phyloP scores from a whole-genome alignment of 2,329 filamentous ascomycete species.

The Massarina eburnea region DNA sequence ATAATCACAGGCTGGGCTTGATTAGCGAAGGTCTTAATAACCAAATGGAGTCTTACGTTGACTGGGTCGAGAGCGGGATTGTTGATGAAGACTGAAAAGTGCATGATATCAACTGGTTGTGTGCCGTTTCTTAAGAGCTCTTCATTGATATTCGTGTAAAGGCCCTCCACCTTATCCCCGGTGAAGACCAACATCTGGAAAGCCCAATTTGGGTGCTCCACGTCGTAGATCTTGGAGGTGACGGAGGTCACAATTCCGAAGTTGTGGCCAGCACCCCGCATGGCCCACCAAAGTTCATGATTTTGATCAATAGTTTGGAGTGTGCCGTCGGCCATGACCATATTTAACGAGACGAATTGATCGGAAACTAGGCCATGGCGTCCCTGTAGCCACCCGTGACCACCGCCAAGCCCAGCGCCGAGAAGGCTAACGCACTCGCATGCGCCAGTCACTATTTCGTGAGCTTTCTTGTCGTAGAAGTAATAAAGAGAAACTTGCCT shows the following conservation, averaged over 20 bases:
- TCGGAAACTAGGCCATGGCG: constrained; percentile 11
- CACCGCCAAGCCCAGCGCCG: constrained; percentile 11
- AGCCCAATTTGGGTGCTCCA: constrained; percentile 9
- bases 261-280: constrained; percentile 41
- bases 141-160: constrained; percentile 10
- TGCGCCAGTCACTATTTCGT: constrained; percentile 4
- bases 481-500: constrained; percentile 1
- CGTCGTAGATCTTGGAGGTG: constrained; percentile 11
- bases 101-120: not conserved
- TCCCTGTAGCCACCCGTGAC: constrained; percentile 16
- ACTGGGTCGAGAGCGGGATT: not conserved
- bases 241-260: constrained; percentile 34
- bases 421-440: constrained; percentile 12
- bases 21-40: not conserved
- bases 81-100: not conserved
- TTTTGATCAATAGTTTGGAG: constrained; percentile 29
- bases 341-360: constrained; percentile 5
- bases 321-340: constrained; percentile 27
- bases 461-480: not conserved
- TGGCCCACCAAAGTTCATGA: constrained; percentile 40
- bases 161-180: constrained; percentile 8
- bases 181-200: constrained; percentile 8
- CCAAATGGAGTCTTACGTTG: not conserved
- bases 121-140: not conserved
- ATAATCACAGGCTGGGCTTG: not conserved